A percentile compares a stretch with the other conserved stretches of the same genome.
phyloP scores from a whole-genome alignment of 2,329 filamentous ascomycete species.

The Zasmidium angulare region DNA sequence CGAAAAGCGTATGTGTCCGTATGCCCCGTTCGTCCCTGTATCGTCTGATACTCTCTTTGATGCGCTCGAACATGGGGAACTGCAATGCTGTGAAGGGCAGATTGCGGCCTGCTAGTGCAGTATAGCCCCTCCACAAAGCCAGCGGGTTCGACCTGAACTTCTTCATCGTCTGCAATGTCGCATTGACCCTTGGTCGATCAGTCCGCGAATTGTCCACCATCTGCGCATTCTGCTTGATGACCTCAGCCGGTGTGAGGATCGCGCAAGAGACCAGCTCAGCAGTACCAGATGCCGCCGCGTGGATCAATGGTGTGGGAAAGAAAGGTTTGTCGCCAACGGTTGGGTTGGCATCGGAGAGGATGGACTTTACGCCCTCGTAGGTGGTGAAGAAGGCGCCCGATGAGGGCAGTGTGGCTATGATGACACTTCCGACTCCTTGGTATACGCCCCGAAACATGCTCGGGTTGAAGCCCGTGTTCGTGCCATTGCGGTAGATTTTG shows the following conservation, averaged over 20 bases:
- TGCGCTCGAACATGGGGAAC: slow-evolving; percentile 79
- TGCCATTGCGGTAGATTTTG: slow-evolving; percentile 61
- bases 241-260: slow-evolving; percentile 83
- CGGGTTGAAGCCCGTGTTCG: slow-evolving; percentile 55
- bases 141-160: slow-evolving; percentile 58
- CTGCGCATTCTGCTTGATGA: slow-evolving; percentile 92
- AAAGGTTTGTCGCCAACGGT: slow-evolving; percentile 40
- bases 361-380: slow-evolving; percentile 73
- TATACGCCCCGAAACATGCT: slow-evolving; percentile 73
- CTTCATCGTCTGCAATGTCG: slow-evolving; percentile 57
- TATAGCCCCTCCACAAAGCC: slow-evolving; percentile 69
- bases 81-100: slow-evolving; percentile 85
- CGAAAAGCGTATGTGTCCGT: slow-evolving; percentile 51
- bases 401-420: slow-evolving; percentile 84
- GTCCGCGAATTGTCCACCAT: slow-evolving; percentile 59
- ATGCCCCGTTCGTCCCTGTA: slow-evolving; percentile 42
- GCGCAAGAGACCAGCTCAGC: slow-evolving; percentile 84
- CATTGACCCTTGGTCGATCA: slow-evolving; percentile 38
- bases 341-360: slow-evolving; percentile 56
- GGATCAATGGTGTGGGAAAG: slow-evolving; percentile 67
- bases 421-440: slow-evolving; percentile 81
- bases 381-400: slow-evolving; percentile 88
- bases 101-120: slow-evolving; percentile 77
- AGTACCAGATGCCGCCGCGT: slow-evolving; percentile 70
- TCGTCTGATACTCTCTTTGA: slow-evolving; percentile 57